Evolutionary conservation across 768 basidiomycete genomes (phyloP).

Genomic region (Russula griseocarnosa): DNA sequence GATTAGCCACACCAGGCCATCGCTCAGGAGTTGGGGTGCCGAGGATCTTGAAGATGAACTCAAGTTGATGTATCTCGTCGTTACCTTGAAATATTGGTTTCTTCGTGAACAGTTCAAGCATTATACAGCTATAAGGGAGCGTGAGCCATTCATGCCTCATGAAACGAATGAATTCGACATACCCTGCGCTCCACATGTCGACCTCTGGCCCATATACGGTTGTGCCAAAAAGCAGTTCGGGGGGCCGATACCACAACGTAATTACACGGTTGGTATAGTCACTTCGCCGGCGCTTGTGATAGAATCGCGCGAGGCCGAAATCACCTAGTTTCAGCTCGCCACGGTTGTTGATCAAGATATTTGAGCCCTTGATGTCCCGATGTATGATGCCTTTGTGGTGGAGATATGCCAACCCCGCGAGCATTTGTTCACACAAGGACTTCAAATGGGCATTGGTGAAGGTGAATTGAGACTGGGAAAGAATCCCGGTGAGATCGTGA

Average conservation of each 20-base stretch:
- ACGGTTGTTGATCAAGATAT: constrained; percentile 86
- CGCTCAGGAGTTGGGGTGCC: constrained; percentile 81
- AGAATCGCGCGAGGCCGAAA: constrained; percentile 95
- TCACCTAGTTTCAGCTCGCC: constrained; percentile 96
- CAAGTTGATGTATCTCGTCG: constrained; percentile 96
- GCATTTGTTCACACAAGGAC: constrained; percentile 94
- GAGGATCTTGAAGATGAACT: constrained; percentile 85
- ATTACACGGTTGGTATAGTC: constrained; percentile 99
- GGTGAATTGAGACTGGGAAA: constrained; percentile 83
- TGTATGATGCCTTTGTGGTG: constrained; percentile 96
- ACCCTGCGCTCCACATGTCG: constrained; percentile 99
- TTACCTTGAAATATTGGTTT: constrained; percentile 97
- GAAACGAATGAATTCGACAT: constrained; percentile 31
- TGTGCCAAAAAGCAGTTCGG: constrained; percentile 90
- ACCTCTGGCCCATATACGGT: constrained; percentile 97
- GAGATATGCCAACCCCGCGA: constrained; percentile 88
- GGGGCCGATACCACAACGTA: constrained; percentile 96
- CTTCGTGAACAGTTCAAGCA: constrained; percentile 94
- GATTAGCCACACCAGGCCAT: constrained; percentile 76
- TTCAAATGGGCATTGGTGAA: constrained; percentile 90
- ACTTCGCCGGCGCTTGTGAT: constrained; percentile 80
- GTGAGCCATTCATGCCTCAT: constrained; percentile 4
- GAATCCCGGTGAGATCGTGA: constrained; percentile 91
- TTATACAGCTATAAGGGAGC: constrained; percentile 71
- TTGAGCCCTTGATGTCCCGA: constrained; percentile 98